Evolutionary conservation across 805 yeast genomes (phyloP).

Genomic region (Priceomyces medius): DNA sequence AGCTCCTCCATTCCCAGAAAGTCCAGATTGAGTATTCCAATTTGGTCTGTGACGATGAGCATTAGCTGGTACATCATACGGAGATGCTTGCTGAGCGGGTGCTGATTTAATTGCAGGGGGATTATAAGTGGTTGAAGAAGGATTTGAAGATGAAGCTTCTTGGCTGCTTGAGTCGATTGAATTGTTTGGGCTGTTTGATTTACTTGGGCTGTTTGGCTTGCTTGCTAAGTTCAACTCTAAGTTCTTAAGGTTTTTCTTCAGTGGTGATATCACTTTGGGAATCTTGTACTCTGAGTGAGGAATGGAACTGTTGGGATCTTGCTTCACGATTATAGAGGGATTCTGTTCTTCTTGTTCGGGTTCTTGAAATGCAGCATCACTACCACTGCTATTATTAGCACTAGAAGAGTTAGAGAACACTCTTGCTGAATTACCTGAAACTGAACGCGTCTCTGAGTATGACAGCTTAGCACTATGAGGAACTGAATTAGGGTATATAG

Average conservation of each 20-base stretch:
- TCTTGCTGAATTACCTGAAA: slow-evolving; percentile 3
- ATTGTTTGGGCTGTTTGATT: no score
- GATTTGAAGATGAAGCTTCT: not conserved
- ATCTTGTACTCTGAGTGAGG: not conserved
- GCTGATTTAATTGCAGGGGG: slow-evolving; percentile 1
- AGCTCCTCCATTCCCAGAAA: not conserved
- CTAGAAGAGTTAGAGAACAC: slow-evolving; percentile 3
- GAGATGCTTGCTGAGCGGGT: not conserved
- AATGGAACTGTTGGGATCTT: not conserved
- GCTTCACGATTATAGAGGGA: not conserved
- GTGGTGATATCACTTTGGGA: not conserved
- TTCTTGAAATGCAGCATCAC: slow-evolving; percentile 1
- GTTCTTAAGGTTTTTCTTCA: slow-evolving; percentile 1
- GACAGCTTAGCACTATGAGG: slow-evolving; percentile 2
- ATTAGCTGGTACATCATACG: not conserved
- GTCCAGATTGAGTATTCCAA: not conserved
- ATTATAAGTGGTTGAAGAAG: not conserved
- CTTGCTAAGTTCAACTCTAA: not conserved
- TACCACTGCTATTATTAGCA: slow-evolving; percentile 1
- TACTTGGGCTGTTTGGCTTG: not conserved
- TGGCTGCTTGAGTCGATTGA: not conserved
- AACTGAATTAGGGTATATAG: not conserved
- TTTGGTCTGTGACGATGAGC: not conserved
- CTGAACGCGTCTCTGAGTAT: slow-evolving; percentile 1
- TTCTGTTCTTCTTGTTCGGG: not conserved